Base-by-base conservation (phyloP, 768 basidiomycete species). In the Suillus bovinus region DNA sequence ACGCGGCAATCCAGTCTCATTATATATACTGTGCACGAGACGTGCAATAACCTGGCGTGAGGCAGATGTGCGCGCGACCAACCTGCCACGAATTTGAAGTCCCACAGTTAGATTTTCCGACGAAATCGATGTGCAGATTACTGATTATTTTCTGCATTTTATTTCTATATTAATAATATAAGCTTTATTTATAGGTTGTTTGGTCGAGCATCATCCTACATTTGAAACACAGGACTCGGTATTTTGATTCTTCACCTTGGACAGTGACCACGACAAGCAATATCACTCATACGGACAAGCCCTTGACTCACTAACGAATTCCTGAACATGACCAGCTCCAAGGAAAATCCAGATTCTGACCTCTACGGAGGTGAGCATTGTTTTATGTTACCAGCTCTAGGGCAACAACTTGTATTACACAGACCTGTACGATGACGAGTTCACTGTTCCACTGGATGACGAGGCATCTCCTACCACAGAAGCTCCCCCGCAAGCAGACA, bases 371-470 rank as follows among this genome's bases (percentile, higher is more conserved):
- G 83, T 78, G 68, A 72, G 79, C 64, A 7, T 22, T 44, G 41
- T 50, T 17, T 24, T 22, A 50, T 56, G n/a, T 5, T 55, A 22
- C 36, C 41, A 5, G 47, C 42, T 34, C 55, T 13, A 29, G 46
- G 39, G 60, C 41, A 41, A 36, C 53, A 22, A 69, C 16, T 62
- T 58, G 50, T 31, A 58, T 49, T 58, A 61, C 10, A 42, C 66
- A 86, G 84, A 85, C 68, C 79, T 86, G 59, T 87, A 86, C 65
- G 81, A 84, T 62, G 79, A 75, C 65, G 82, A 79, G 58, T 79
- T 76, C 66, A 68, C 74, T 5, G 67, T 66, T 27, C 74, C 72
- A 1, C 39, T 73, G 54, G 72, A 74, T 36, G 74, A 76, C 59
- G 75, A 78, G 55, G 71, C 67, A 42, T 68, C 68, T 22, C 69